Evolutionary conservation across 306 rosid genomes (phyloP).

Genomic region (Sphenostylis stenocarpa): DNA sequence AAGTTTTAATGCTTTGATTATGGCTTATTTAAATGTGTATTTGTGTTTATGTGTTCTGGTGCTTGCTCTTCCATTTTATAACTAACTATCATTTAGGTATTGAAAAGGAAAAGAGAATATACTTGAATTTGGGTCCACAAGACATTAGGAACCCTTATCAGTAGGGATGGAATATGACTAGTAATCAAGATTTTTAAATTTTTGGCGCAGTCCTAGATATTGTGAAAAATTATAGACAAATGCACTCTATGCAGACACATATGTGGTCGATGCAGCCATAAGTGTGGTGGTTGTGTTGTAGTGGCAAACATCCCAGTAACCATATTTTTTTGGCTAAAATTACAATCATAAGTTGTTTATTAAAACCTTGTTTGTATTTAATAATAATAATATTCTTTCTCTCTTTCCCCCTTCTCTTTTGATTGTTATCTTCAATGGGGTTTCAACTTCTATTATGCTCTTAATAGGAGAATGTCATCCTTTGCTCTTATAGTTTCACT

Average conservation of each 20-base stretch:
- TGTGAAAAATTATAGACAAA: background rate
- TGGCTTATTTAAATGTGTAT: background rate
- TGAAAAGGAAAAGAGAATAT: too few relatives aligned
- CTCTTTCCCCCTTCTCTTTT: background rate
- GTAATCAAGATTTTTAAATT: too few relatives aligned
- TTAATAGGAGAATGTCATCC: slow-evolving; percentile 3
- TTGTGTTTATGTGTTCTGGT: background rate
- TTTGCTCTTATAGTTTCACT: background rate
- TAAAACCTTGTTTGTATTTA: too few relatives aligned
- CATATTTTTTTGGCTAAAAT: background rate
- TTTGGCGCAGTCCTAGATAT: too few relatives aligned
- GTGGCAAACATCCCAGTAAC: background rate
- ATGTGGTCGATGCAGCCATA: background rate
- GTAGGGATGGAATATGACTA: too few relatives aligned
- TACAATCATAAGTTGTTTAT: too few relatives aligned
- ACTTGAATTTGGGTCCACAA: too few relatives aligned
- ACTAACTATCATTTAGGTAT: background rate
- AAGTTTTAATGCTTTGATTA: background rate
- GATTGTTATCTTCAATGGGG: background rate
- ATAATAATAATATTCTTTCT: background rate
- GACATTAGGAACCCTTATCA: too few relatives aligned
- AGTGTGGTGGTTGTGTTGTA: too few relatives aligned
- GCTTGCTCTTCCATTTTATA: background rate
- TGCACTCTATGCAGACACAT: background rate
- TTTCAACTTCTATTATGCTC: background rate